Evolutionary conservation across 768 basidiomycete species (phyloP).

Genomic region (Nidularia sp.): DNA sequence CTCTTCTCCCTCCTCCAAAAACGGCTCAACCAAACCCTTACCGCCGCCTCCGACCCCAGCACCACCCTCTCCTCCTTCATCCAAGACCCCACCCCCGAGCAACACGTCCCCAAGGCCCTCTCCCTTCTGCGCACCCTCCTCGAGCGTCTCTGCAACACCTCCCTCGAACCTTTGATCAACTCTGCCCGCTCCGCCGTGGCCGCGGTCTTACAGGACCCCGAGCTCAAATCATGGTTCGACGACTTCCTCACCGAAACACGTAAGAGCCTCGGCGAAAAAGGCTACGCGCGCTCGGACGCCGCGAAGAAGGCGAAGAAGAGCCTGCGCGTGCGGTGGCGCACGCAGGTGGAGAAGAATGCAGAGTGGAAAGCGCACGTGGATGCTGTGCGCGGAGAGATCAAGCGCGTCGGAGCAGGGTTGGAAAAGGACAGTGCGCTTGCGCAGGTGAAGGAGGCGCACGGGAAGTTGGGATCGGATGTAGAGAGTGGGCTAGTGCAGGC

Average conservation of each 20-base stretch:
- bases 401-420: constrained; percentile 40
- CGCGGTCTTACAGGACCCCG: constrained; percentile 48
- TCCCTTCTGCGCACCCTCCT: constrained; percentile 39
- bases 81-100: constrained; percentile 57
- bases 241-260: constrained; percentile 45
- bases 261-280: constrained; percentile 42
- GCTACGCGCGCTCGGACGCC: constrained; percentile 51
- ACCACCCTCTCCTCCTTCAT: constrained; percentile 53
- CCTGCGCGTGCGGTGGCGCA: constrained; percentile 47
- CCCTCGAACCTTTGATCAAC: constrained; percentile 44
- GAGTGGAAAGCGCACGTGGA: constrained; percentile 53
- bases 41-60: constrained; percentile 41
- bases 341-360: constrained; percentile 40
- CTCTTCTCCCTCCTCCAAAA: constrained; percentile 54
- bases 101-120: constrained; percentile 56
- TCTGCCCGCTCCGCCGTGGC: constrained; percentile 37
- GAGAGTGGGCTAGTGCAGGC: constrained; percentile 33
- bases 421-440: constrained; percentile 46
- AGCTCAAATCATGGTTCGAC: constrained; percentile 51
- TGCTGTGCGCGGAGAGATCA: constrained; percentile 38
- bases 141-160: constrained; percentile 49
- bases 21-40: constrained; percentile 49
- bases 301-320: constrained; percentile 33
- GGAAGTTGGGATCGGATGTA: constrained; percentile 43
- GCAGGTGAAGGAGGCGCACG: constrained; percentile 42